Base-by-base conservation (phyloP, 2,329 filamentous ascomycete species). In the Neocucurbitaria cava region DNA sequence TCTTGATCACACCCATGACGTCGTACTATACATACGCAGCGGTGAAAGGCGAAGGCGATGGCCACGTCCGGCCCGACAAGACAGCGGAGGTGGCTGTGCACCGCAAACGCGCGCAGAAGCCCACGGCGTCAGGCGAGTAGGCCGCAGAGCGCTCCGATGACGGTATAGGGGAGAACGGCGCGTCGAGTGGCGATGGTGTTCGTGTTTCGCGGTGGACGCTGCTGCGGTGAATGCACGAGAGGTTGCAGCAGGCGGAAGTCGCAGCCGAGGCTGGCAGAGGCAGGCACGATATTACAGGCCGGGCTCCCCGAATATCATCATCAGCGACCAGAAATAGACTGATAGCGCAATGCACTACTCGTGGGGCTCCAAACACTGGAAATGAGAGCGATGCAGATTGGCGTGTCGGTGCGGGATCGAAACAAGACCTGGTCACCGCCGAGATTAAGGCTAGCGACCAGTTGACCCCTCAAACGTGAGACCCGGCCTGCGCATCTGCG, bases 1-100 rank as follows among this genome's bases (percentile, higher is more conserved):
- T 97, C 74, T 93, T 90, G 75, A 97, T 96, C 71, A 96, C 90
- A 67, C 92, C 93, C 94, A 97, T 97, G 64, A 65, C 71, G 63
- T 45, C 45, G 50, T 54, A 51, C 64, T 64, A 63, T 43, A 47
- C 48, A 46, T 21, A 44, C 42, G 41, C 47, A 50, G 49, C 46
- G 36, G 56, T 56, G 47, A 53, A 49, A 45, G n/a, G n/a, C n/a
- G n/a, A n/a, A 26, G 59, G 31, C 35, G 50, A 52, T 42, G 41
- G 56, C 41, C 54, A 54, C 52, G 38, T n/a, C 36, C 24, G 44
- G 49, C 52, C 36, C 46, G 31, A 52, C 30, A 56, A 59, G 59
- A 47, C 52, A 41, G 38, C 26, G 44, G 39, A 45, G 50, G 63
- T 69, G 68, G 68, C 69, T 62, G 68, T 70, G 69, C 63, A 42